A percentile compares a stretch with the other conserved stretches of the same genome.
phyloP scores from a whole-genome alignment of 345 rosid genomes.

The Leavenworthia alabamica region DNA sequence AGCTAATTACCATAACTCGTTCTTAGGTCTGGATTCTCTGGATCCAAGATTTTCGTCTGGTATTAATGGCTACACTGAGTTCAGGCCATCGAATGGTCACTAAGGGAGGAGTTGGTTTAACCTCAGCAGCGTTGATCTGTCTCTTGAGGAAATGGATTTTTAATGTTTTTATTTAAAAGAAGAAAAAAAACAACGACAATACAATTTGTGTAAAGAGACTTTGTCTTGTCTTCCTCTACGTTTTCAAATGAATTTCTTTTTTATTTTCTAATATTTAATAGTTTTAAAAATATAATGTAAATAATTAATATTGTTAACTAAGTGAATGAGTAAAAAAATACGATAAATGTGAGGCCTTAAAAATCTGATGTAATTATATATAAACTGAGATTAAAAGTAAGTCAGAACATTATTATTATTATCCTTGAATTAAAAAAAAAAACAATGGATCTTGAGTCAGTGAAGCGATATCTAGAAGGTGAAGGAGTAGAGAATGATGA shows the following conservation, averaged over 20 bases:
- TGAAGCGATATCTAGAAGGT: conserved; percentile 59
- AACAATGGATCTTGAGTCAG: conserved; percentile 46
- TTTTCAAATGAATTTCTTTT: conserved; percentile 10
- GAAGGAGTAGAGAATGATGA: conserved; percentile 24
- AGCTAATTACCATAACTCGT: conserved; percentile 26
- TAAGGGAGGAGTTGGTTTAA: conserved; percentile 19
- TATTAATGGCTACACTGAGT: conserved; percentile 54
- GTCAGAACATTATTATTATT: not conserved
- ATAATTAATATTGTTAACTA: not conserved
- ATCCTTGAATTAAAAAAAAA: not conserved
- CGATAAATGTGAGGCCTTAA: not conserved
- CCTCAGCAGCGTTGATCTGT: not conserved
- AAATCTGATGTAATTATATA: not conserved
- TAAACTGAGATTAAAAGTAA: not conserved
- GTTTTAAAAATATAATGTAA: not conserved
- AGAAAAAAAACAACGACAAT: not conserved
- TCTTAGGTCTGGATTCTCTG: not conserved
- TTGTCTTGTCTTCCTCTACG: not conserved
- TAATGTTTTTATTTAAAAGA: conserved; percentile 3
- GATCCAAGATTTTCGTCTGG: conserved; percentile 43
- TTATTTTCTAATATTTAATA: not conserved
- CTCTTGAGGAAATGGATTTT: conserved; percentile 2
- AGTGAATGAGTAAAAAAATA: not conserved
- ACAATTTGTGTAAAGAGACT: conserved; percentile 28
- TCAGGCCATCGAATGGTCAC: conserved; percentile 75